These are phyloP conservation scores for Gryganskiella cystojenkinii DNA, from an alignment of 192 early-diverging fungal species.

Conservation along the genomic window DNA sequence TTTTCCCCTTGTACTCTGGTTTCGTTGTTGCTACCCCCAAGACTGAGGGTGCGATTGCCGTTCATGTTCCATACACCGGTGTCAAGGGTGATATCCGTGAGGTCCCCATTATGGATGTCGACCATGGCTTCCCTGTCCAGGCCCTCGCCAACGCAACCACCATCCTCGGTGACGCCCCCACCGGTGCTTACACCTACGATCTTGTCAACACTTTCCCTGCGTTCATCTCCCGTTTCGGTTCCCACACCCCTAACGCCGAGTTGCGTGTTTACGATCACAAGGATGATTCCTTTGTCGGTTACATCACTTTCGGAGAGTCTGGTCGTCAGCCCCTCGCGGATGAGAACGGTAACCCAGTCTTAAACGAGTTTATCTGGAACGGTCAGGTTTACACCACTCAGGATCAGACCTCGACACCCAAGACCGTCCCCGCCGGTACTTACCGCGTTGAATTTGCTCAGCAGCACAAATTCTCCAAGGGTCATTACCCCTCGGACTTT, in stretches of 20 bases:
- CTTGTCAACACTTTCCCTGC: neutral
- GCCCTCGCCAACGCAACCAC: neutral
- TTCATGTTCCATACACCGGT: slow-evolving; percentile 60
- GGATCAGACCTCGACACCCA: slow-evolving; percentile 2
- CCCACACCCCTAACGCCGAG: slow-evolving; percentile 15
- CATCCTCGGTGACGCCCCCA: neutral
- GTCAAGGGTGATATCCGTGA: slow-evolving; percentile 49
- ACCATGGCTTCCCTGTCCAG: slow-evolving; percentile 22
- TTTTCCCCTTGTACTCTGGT: slow-evolving; percentile 61
- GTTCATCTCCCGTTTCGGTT: slow-evolving; percentile 9
- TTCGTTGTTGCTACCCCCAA: slow-evolving; percentile 49
- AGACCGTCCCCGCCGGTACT: neutral
- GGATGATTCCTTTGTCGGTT: slow-evolving; percentile 6
- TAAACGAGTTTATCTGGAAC: slow-evolving; percentile 12
- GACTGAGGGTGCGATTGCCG: slow-evolving; percentile 19
- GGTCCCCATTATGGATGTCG: slow-evolving; percentile 53
- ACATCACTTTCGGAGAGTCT: neutral
- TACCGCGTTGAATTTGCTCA: slow-evolving; percentile 35
- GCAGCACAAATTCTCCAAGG: slow-evolving; percentile 44
- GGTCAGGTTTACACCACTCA: slow-evolving; percentile 14
- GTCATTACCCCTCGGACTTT: slow-evolving; percentile 27
- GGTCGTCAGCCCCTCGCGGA: neutral
- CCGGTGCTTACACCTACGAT: neutral
- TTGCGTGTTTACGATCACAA: slow-evolving; percentile 13
- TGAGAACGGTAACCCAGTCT: slow-evolving; percentile 2